Evolutionary conservation across 192 early-diverging fungal genomes (phyloP), one percentile per base, ranked within the genome.

Genomic region (Dissophora globulifera): DNA sequence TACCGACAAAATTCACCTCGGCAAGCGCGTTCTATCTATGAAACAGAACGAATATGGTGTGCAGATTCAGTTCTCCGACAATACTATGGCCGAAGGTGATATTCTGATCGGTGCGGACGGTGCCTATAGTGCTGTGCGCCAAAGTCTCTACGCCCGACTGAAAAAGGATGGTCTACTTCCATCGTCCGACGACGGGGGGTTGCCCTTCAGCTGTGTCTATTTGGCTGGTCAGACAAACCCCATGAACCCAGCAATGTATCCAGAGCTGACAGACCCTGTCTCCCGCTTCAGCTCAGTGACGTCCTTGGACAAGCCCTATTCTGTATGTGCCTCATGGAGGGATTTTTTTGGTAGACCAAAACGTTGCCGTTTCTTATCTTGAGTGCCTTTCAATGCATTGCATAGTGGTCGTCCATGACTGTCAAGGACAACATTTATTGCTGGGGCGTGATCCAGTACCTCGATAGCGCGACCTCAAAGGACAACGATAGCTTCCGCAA

Each of bases 41-140:
- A 38, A 51, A 13, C 46, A 68, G 38, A 51, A 51, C 47, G 30
- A 58, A 8, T 3, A 45, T 5, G 61, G 59, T 3, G 54, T 63
- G 10, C 20, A 23, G 16, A 33, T 58, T 26, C 35, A 56, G 2
- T 56, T 32, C 13, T 48, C 50, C n/a, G 69, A 71, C 23, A 50
- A 57, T 31, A 49, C 52, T 8, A 31, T 0, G 16, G 32, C 50
- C 31, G 26, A 48, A 4, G 58, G 69, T 7, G 69, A 71, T 33
- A 62, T 71, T 29, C 52, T 71, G 15, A 42, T 71, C 11, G 69
- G 69, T 0, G 59, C 69, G 7, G 69, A 71, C 27, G 69, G 69
- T 0, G 52, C 69, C 0, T 71, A 71, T 25, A 62, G 59, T 20
- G 43, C 19, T 1, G 60, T 71, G 25, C 58, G 69, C 16, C 59